Evolutionary conservation across 202 grass and related monocot species (phyloP), one percentile per base, ranked within the genome.

Genomic region (Brachypodium distachyon): DNA sequence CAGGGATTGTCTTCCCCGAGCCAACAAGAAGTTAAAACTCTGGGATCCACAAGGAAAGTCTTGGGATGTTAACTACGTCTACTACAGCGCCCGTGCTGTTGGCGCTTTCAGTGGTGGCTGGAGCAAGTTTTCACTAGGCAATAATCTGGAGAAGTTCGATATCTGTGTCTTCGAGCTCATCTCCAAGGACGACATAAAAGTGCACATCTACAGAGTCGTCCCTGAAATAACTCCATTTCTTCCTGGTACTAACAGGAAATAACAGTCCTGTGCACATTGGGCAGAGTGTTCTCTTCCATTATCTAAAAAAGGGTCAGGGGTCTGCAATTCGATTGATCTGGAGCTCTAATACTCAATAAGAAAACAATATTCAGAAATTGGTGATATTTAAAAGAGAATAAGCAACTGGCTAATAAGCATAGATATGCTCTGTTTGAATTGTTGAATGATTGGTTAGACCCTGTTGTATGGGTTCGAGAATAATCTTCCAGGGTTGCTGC

Each of bases 191-290:
- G 74, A 89, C 43, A 74, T 99, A 27, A 92, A 85, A 74, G 92
- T 99, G 31, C 92, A 96, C 70, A 92, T 92, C 50, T 96, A 94
- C 57, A 88, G 96, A 77, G 92, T 93, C 61, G 75, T 96, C 31
- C 79, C 85, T 1, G 78, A 91, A 56, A 87, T 91, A 62, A 82
- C 65, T 11, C 92, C 96, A 0, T 69, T 47, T 52, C 81, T 87
- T 47, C 46, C 81, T 27, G 60, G 69, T 18, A 25, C 32, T 7
- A 60, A 27, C 21, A 50, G 3, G 43, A 76, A 5, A 48, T 82
- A 64, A 61, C 60, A 77, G 47, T 41, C 49, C 9, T 54, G 5
- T 61, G 28, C 52, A 17, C 32, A 25, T 72, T 53, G 17, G 18
- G 44, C n/a, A 3, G 6, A 67, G 13, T 44, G 23, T 10, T 43